These are phyloP conservation scores for Yarrowia hollandica DNA, from an alignment of 805 yeast species.

Conservation along the genomic window DNA sequence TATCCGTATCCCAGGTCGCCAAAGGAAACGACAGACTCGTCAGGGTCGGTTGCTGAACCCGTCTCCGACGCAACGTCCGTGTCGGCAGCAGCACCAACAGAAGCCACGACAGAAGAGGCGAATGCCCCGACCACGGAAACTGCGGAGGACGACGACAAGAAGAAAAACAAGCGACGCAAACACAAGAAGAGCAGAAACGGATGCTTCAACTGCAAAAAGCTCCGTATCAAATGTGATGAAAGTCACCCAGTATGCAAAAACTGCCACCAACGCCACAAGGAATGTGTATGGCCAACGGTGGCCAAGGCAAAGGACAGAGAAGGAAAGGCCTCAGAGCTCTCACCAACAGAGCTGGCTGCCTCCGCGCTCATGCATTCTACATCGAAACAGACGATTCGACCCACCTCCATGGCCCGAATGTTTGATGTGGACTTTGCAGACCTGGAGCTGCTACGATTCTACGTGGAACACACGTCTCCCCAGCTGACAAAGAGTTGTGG, in stretches of 20 bases:
- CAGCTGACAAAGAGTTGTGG: constrained; percentile 19
- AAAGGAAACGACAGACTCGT: constrained; percentile 22
- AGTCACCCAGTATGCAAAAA: constrained; percentile 34
- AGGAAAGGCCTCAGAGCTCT: not conserved
- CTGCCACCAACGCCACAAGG: constrained; percentile 33
- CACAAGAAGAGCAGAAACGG: constrained; percentile 37
- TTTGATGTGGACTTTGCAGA: constrained; percentile 29
- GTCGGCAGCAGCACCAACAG: not conserved
- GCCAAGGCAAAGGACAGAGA: constrained; percentile 12
- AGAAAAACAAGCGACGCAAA: constrained; percentile 32
- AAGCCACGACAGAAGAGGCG: not conserved
- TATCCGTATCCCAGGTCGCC: constrained; percentile 22
- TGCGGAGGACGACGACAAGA: constrained; percentile 21
- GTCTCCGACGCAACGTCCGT: not conserved
- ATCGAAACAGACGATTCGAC: constrained; percentile 8
- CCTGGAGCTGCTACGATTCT: constrained; percentile 24
- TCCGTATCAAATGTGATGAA: constrained; percentile 37
- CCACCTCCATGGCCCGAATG: constrained; percentile 25
- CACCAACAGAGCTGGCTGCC: constrained; percentile 20
- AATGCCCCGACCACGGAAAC: not conserved
- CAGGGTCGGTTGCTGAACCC: constrained; percentile 8
- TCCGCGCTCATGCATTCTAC: constrained; percentile 20
- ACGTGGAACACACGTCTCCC: constrained; percentile 23
- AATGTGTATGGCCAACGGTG: constrained; percentile 32
- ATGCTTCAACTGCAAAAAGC: constrained; percentile 35